Conservation (phyloP, 306 rosid genomes). For the Vigna unguiculata region DNA sequence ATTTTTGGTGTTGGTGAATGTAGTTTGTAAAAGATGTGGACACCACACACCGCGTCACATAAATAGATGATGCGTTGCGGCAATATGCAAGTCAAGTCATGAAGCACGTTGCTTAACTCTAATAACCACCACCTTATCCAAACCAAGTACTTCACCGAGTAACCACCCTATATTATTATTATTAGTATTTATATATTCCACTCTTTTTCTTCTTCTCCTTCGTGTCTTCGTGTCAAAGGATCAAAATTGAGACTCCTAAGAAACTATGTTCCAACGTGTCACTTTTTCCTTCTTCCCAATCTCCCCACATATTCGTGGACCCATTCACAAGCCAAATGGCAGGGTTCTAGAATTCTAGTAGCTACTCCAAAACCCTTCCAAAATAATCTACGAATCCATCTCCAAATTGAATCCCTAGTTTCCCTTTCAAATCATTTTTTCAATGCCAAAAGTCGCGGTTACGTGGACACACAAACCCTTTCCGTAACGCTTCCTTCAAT, state of each 20-base stretch:
- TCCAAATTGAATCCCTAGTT: slow-evolving; percentile 21
- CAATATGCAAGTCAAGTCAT: slow-evolving; percentile 55
- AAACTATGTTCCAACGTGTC: slow-evolving; percentile 48
- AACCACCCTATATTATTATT: slow-evolving; percentile 9
- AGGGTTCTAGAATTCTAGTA: slow-evolving; percentile 28
- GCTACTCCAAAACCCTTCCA: slow-evolving; percentile 11
- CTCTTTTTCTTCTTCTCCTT: slow-evolving; percentile 22
- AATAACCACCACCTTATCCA: slow-evolving; percentile 45
- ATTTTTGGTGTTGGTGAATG: too few species aligned
- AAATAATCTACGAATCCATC: neutral
- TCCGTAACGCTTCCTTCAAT: slow-evolving; percentile 53
- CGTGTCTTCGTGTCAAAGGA: slow-evolving; percentile 46
- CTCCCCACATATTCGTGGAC: slow-evolving; percentile 29
- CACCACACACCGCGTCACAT: slow-evolving; percentile 42
- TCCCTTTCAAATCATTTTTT: slow-evolving; percentile 6
- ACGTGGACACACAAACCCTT: slow-evolving; percentile 50
- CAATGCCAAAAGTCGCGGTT: slow-evolving; percentile 45
- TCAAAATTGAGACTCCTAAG: slow-evolving; percentile 35
- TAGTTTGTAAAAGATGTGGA: slow-evolving; percentile 47
- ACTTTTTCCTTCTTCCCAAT: slow-evolving; percentile 22
- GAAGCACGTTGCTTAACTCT: slow-evolving; percentile 47
- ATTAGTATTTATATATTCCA: neutral
- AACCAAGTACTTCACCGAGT: slow-evolving; percentile 56
- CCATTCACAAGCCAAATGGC: slow-evolving; percentile 43
- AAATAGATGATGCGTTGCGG: slow-evolving; percentile 26